Base-by-base conservation (phyloP, 352 stramenopile species). In the Pythium grandisporangium region DNA sequence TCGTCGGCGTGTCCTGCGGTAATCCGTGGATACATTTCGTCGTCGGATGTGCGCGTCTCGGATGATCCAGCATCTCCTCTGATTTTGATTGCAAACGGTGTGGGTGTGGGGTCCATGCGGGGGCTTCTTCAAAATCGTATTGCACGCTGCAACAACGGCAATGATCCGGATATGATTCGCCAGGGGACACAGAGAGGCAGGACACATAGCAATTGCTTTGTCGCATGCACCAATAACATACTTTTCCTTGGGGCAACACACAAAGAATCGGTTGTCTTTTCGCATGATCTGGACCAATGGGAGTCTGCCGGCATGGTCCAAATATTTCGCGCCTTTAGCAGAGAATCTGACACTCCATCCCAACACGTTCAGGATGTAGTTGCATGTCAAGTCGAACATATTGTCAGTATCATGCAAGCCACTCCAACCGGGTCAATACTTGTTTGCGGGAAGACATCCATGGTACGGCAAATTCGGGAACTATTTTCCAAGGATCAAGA, bases 31-130 rank as follows among this genome's bases (percentile, higher is more conserved):
- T 96, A 95, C 57, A 56, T 96, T 29, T 65, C 74, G 8, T 63
- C 75, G 10, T 98, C 92, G 1, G 85, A 71, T 0, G 97, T 98
- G 55, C 82, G 87, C 37, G 53, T 97, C 6, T 90, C 91, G 2
- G 41, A 53, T 8, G 70, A 96, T 45, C 10, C 61, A 0, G 40
- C 66, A 17, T 76, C 57, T 17, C 93, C 95, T 6, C 78, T 98
- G 45, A 73, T 98, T 7, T 47, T 80, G 41, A 91, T 98, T 46
- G 84, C 87, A 23, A 93, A 89, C 27, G 93, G 93, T 22, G 96
- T 93, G 7, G 93, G 95, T 5, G 70, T 98, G 20, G 91, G 90
- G 24, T 87, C 93, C 63, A 67, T 70, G 61, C 86, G 61, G 21
- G 59, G 56, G 14, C 45, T 72, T 5, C 48, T 78, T 2, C 48